Evolutionary conservation across 306 rosid genomes (phyloP).

Genomic region (Ammopiptanthus mongolicus): DNA sequence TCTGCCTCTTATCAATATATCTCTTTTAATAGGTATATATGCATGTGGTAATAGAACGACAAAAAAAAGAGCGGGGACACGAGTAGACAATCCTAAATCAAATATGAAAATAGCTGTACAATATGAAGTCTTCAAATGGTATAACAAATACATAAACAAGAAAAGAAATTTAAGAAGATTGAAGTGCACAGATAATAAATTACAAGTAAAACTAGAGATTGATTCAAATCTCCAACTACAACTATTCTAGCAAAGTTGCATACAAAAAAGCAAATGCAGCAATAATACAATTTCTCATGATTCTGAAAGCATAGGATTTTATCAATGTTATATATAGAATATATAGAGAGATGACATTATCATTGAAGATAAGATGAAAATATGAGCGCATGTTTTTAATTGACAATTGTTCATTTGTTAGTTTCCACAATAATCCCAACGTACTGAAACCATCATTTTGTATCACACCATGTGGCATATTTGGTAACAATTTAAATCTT

Average conservation of each 20-base stretch:
- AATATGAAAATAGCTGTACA: not conserved
- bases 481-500: not conserved
- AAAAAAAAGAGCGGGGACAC: not conserved
- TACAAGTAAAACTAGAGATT: not conserved
- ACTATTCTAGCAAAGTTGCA: not conserved
- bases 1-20: not conserved
- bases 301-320: not conserved
- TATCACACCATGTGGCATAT: not conserved
- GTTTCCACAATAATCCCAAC: not conserved
- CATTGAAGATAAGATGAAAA: not conserved
- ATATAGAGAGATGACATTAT: not conserved
- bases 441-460: not conserved
- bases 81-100: not conserved
- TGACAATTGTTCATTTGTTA: not conserved
- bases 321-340: not conserved
- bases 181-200: not conserved
- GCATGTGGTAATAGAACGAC: not conserved
- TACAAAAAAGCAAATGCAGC: not conserved
- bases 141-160: not conserved
- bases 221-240: not conserved
- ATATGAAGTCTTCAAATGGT: not conserved
- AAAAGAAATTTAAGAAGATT: not conserved
- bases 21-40: not conserved
- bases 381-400: not conserved
- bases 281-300: not conserved